Percentiles rank a stretch among this genome's conserved stretches.
Conservation (phyloP, 805 yeast species). For the Saturnispora dispora region DNA sequence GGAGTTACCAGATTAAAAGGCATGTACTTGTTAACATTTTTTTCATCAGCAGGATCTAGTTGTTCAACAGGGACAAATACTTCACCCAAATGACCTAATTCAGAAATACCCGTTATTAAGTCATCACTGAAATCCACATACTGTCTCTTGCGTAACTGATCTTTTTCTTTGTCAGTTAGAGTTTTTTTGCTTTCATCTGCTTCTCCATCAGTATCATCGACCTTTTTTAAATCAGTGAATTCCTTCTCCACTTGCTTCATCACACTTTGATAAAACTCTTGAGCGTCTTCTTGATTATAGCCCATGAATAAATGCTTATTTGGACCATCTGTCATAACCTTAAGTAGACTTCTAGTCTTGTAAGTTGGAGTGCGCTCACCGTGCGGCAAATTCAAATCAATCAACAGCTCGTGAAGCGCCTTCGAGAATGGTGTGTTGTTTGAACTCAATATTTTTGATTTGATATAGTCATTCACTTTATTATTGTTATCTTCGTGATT, state of each 20-base stretch:
- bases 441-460: slow-evolving; percentile 12
- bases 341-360: slow-evolving; percentile 50
- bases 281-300: slow-evolving; percentile 93
- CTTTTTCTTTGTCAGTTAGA: slow-evolving; percentile 17
- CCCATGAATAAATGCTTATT: slow-evolving; percentile 70
- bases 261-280: slow-evolving; percentile 82
- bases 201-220: slow-evolving; percentile 8
- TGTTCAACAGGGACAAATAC: slow-evolving; percentile 67
- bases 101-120: slow-evolving; percentile 31
- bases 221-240: slow-evolving; percentile 22
- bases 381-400: slow-evolving; percentile 46
- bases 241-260: slow-evolving; percentile 60
- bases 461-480: slow-evolving; percentile 11
- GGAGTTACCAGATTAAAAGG: slow-evolving; percentile 68
- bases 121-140: slow-evolving; percentile 23
- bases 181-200: slow-evolving; percentile 15
- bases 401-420: slow-evolving; percentile 43
- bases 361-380: slow-evolving; percentile 51
- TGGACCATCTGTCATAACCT: slow-evolving; percentile 69
- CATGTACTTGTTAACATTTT: slow-evolving; percentile 35
- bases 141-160: slow-evolving; percentile 20
- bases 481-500: slow-evolving; percentile 12
- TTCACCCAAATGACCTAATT: slow-evolving; percentile 50
- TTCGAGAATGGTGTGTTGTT: slow-evolving; percentile 36
- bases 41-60: slow-evolving; percentile 59